Percentiles rank a stretch among this genome's conserved stretches.
These are phyloP conservation scores for Schwanniomyces occidentalis DNA, from an alignment of 805 yeast genomes.

Conservation along the genomic window DNA sequence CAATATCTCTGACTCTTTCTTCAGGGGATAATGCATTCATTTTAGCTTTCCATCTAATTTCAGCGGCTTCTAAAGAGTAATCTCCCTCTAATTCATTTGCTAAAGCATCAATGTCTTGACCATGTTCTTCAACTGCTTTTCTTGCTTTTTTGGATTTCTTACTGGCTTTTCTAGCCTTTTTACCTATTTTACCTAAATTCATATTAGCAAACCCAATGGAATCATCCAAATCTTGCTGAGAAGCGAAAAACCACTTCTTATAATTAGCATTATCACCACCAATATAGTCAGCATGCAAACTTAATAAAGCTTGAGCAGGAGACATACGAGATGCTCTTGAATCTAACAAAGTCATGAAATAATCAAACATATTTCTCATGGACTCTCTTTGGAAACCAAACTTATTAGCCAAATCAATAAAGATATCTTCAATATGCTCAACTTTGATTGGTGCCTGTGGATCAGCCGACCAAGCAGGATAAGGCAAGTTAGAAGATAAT, in stretches of 20 bases:
- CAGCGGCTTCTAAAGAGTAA: slow-evolving; percentile 78
- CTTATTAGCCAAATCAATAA: slow-evolving; percentile 77
- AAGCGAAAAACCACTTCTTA: slow-evolving; percentile 87
- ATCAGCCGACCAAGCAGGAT: slow-evolving; percentile 99
- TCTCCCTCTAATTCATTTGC: slow-evolving; percentile 79
- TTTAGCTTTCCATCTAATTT: slow-evolving; percentile 82
- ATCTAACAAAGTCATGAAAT: slow-evolving; percentile 80
- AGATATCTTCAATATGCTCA: slow-evolving; percentile 84
- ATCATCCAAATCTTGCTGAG: slow-evolving; percentile 84
- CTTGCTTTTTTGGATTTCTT: slow-evolving; percentile 79
- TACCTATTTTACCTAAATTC: slow-evolving; percentile 72
- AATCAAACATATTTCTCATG: slow-evolving; percentile 88
- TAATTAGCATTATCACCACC: slow-evolving; percentile 87
- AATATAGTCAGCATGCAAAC: slow-evolving; percentile 83
- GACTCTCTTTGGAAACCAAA: slow-evolving; percentile 92
- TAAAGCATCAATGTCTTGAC: slow-evolving; percentile 59
- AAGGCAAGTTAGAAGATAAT: slow-evolving; percentile 86
- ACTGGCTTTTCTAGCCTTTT: slow-evolving; percentile 78
- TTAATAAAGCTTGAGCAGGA: slow-evolving; percentile 80
- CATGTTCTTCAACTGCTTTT: slow-evolving; percentile 65
- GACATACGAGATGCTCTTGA: slow-evolving; percentile 87
- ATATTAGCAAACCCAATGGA: slow-evolving; percentile 81
- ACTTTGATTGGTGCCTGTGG: slow-evolving; percentile 80
- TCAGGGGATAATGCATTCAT: slow-evolving; percentile 73
- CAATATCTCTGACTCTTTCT: slow-evolving; percentile 77